These are phyloP conservation scores for Paspalum notatum DNA, from an alignment of 176 grass and related monocot species.

Conservation along the genomic window DNA sequence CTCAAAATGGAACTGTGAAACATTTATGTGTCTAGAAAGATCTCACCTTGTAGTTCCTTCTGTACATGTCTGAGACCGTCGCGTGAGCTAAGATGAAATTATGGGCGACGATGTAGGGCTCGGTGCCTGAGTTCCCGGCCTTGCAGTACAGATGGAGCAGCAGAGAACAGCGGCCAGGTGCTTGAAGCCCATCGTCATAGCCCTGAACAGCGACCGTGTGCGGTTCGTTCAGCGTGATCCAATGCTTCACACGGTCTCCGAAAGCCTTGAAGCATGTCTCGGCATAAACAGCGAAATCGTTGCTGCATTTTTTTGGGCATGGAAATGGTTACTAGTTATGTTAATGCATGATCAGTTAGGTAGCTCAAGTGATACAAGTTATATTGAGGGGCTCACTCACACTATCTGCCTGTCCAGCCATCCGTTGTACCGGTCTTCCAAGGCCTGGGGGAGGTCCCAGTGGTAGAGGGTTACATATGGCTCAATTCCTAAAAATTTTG, in stretches of 20 bases:
- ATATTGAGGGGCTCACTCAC: slow-evolving; percentile 48
- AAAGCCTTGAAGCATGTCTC: slow-evolving; percentile 88
- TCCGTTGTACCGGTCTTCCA: slow-evolving; percentile 75
- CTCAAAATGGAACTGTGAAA: neutral
- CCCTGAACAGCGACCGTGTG: slow-evolving; percentile 92
- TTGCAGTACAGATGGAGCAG: slow-evolving; percentile 77
- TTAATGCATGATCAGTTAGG: neutral
- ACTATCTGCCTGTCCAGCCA: slow-evolving; percentile 85
- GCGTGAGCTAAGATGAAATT: slow-evolving; percentile 81
- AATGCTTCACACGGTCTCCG: slow-evolving; percentile 87
- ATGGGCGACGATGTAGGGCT: slow-evolving; percentile 90
- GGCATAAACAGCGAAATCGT: slow-evolving; percentile 66
- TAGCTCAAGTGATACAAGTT: neutral
- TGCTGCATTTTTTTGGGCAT: slow-evolving; percentile 40
- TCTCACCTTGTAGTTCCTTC: slow-evolving; percentile 68
- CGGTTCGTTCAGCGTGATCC: slow-evolving; percentile 95
- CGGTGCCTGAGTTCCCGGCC: slow-evolving; percentile 72
- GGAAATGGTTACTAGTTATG: neutral
- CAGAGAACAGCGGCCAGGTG: slow-evolving; percentile 81
- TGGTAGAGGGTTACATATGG: slow-evolving; percentile 90
- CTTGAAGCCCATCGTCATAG: slow-evolving; percentile 86
- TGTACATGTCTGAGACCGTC: slow-evolving; percentile 52
- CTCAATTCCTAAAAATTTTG: slow-evolving; percentile 66
- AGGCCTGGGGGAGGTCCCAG: slow-evolving; percentile 92
- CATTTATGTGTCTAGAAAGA: neutral